Evolutionary conservation across 2,329 filamentous ascomycete genomes (phyloP).

Genomic region (Sporothrix globosa): DNA sequence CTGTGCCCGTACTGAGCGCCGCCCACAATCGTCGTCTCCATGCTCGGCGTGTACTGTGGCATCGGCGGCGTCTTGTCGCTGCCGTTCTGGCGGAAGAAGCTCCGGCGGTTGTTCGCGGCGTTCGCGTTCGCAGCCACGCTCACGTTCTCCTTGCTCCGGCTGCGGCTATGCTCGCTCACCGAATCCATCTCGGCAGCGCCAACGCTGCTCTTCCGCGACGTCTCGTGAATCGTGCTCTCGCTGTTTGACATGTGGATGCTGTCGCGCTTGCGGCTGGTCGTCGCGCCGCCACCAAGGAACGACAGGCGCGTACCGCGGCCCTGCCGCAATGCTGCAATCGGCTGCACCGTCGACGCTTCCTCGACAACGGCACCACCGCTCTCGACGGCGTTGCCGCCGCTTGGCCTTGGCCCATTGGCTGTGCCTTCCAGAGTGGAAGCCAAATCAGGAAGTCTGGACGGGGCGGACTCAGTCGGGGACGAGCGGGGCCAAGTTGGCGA

Average conservation of each 20-base stretch:
- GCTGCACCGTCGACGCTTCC: slow-evolving; percentile 55
- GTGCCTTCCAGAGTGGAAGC: slow-evolving; percentile 45
- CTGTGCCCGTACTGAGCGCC: background rate
- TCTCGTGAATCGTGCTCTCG: slow-evolving; percentile 26
- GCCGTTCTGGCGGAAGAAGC: slow-evolving; percentile 48
- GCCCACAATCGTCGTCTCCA: slow-evolving; percentile 16
- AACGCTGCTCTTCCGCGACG: slow-evolving; percentile 34
- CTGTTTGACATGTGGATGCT: slow-evolving; percentile 33
- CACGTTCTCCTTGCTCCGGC: slow-evolving; percentile 42
- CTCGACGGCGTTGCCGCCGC: slow-evolving; percentile 29
- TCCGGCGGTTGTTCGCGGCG: slow-evolving; percentile 43
- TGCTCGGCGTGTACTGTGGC: slow-evolving; percentile 10
- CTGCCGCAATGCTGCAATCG: slow-evolving; percentile 52
- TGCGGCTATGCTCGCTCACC: slow-evolving; percentile 38
- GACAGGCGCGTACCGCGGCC: slow-evolving; percentile 59
- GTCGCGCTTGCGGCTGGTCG: slow-evolving; percentile 37
- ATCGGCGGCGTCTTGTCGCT: slow-evolving; percentile 27
- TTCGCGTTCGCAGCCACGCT: background rate
- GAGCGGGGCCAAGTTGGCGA: slow-evolving; percentile 55
- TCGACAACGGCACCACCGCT: slow-evolving; percentile 41
- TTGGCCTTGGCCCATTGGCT: background rate
- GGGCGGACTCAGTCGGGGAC: slow-evolving; percentile 47
- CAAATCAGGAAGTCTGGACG: slow-evolving; percentile 40
- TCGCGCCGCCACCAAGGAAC: slow-evolving; percentile 54
- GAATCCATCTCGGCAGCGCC: slow-evolving; percentile 40